Evolutionary conservation across 768 basidiomycete genomes (phyloP).

Genomic region (Coprinellus micaceus): DNA sequence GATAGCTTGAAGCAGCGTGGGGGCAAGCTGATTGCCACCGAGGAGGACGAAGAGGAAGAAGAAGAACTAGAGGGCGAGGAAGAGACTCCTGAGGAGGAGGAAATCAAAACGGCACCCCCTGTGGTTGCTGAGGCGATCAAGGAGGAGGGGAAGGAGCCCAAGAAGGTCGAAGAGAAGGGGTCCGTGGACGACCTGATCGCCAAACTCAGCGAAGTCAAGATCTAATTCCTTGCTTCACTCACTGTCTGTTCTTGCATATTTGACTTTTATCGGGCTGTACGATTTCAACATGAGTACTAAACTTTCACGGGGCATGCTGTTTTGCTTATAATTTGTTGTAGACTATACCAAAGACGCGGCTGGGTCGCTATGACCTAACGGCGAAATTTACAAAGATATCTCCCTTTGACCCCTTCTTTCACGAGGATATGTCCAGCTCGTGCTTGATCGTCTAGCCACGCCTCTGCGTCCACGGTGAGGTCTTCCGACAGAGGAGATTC

Average conservation of each 20-base stretch:
- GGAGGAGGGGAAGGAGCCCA: constrained; percentile 24
- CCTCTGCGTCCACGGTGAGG: constrained; percentile 32
- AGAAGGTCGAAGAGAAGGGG: constrained; percentile 22
- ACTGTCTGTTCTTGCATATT: neutral
- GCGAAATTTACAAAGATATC: constrained; percentile 52
- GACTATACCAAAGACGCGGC: neutral
- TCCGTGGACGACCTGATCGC: constrained; percentile 60
- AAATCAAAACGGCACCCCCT: constrained; percentile 22
- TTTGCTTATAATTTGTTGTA: constrained; percentile 3
- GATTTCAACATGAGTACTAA: neutral
- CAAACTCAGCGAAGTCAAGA: constrained; percentile 61
- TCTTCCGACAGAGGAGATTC: constrained; percentile 26
- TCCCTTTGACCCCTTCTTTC: constrained; percentile 55
- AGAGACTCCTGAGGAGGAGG: constrained; percentile 33
- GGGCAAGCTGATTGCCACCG: constrained; percentile 61
- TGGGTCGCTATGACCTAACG: too few species aligned
- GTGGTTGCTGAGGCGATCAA: constrained; percentile 12
- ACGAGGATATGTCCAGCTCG: constrained; percentile 44
- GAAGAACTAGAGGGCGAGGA: constrained; percentile 56
- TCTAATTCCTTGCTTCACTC: constrained; percentile 21
- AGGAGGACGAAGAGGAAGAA: constrained; percentile 83
- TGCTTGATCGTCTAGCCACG: constrained; percentile 50
- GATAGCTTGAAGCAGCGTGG: constrained; percentile 58
- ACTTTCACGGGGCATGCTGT: neutral
- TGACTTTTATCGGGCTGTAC: constrained; percentile 1